These are phyloP conservation scores for Macaranga tanarius DNA, from an alignment of 441 rosid genomes.

Conservation along the genomic window DNA sequence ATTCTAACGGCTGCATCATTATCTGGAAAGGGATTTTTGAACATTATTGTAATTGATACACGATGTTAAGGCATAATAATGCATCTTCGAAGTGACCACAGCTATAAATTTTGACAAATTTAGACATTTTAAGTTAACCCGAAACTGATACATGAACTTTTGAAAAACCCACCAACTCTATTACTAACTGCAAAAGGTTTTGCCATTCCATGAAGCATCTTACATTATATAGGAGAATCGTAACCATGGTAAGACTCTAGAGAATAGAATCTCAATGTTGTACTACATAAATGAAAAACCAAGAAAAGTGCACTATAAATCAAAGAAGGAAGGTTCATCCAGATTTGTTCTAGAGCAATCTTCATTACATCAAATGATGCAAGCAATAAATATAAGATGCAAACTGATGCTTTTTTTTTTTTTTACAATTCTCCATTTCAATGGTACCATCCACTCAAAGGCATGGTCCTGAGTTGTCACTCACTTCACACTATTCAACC, in stretches of 20 bases:
- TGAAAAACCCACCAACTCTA: background rate
- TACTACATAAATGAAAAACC: too few relatives aligned
- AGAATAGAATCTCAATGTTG: background rate
- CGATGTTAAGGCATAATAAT: background rate
- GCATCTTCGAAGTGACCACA: background rate
- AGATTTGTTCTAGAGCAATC: background rate
- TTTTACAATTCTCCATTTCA: background rate
- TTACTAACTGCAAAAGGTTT: background rate
- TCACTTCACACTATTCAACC: background rate
- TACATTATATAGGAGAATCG: background rate
- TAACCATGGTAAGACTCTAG: too few relatives aligned
- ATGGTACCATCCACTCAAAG: background rate
- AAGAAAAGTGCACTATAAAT: background rate
- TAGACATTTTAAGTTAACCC: background rate
- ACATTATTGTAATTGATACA: background rate
- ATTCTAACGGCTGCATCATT: background rate
- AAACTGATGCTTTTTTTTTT: background rate
- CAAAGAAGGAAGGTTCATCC: background rate
- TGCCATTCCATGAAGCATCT: background rate
- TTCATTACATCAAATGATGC: too few relatives aligned
- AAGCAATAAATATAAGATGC: background rate
- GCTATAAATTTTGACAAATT: background rate
- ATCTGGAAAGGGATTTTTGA: background rate
- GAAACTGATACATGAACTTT: background rate
- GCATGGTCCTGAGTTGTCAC: background rate